Percentiles rank a stretch among this genome's conserved stretches.
phyloP scores from a whole-genome alignment of 73 alveolate genomes.

The Paramecium sonneborni region DNA sequence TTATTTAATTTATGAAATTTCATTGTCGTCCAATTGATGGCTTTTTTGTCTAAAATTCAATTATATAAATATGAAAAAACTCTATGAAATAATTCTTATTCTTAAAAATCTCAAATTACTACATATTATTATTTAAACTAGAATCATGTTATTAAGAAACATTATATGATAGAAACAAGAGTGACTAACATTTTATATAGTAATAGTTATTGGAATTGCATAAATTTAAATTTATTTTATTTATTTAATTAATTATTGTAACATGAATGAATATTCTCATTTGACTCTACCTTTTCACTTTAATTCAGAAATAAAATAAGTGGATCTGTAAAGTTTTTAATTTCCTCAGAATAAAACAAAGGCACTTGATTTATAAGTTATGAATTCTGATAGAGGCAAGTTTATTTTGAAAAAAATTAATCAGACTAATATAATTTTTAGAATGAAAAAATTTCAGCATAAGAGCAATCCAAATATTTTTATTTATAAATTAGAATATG shows the following conservation, averaged over 20 bases:
- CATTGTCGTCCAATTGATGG: no score
- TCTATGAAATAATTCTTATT: no score
- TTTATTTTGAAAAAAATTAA: not conserved
- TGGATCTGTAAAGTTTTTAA: not conserved
- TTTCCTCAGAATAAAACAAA: not conserved
- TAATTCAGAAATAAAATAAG: not conserved
- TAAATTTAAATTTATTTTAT: no score
- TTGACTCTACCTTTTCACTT: not conserved
- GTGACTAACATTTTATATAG: no score
- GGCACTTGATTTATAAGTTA: not conserved
- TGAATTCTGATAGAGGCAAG: not conserved
- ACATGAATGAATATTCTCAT: not conserved
- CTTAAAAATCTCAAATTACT: no score
- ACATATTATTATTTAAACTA: no score
- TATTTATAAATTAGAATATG: not conserved
- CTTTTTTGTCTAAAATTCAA: no score
- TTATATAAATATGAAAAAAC: no score
- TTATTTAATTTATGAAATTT: no score
- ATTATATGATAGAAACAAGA: no score
- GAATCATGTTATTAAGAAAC: no score
- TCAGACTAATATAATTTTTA: not conserved
- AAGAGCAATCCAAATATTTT: not conserved
- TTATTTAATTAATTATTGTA: not conserved
- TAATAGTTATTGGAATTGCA: no score
- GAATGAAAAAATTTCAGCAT: not conserved